phyloP scores from a whole-genome alignment of 2,329 filamentous ascomycete genomes.

The Orbilia blumenaviensis region DNA sequence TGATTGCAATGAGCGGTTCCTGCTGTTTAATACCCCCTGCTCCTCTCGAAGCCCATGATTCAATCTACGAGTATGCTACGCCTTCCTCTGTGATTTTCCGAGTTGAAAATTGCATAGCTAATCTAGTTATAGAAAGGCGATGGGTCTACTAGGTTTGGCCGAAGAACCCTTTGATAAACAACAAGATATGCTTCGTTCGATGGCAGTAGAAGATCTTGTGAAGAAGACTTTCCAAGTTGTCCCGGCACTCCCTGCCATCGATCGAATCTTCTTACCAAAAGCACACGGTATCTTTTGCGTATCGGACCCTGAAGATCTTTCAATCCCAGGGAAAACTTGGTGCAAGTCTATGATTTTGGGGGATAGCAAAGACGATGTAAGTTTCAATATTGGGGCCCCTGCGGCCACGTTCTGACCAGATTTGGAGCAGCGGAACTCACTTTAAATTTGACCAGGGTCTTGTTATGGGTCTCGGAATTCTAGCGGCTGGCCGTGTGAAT shows the following conservation, averaged over 20 bases:
- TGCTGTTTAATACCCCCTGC: slow-evolving; percentile 47
- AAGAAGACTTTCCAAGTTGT: slow-evolving; percentile 37
- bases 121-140: slow-evolving; percentile 32
- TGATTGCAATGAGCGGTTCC: slow-evolving; percentile 43
- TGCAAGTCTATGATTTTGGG: slow-evolving; percentile 41
- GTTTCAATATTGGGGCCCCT: not conserved
- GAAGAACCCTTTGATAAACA: slow-evolving; percentile 42
- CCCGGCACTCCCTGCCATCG: slow-evolving; percentile 35
- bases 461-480: slow-evolving; percentile 39
- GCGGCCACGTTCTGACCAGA: not conserved
- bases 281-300: slow-evolving; percentile 43
- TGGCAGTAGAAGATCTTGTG: slow-evolving; percentile 34
- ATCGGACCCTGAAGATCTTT: slow-evolving; percentile 44
- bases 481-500: slow-evolving; percentile 18
- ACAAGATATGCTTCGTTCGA: slow-evolving; percentile 11
- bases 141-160: slow-evolving; percentile 14
- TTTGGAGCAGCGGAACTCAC: not conserved
- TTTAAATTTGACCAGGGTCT: slow-evolving; percentile 21
- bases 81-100: not conserved
- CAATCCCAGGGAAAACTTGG: slow-evolving; percentile 42
- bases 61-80: slow-evolving; percentile 35
- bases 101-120: not conserved
- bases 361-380: slow-evolving; percentile 45
- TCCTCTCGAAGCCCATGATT: slow-evolving; percentile 40
- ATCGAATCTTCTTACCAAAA: slow-evolving; percentile 39